phyloP scores from a whole-genome alignment of 2,329 filamentous ascomycete species.

The Cercospora zeina region DNA sequence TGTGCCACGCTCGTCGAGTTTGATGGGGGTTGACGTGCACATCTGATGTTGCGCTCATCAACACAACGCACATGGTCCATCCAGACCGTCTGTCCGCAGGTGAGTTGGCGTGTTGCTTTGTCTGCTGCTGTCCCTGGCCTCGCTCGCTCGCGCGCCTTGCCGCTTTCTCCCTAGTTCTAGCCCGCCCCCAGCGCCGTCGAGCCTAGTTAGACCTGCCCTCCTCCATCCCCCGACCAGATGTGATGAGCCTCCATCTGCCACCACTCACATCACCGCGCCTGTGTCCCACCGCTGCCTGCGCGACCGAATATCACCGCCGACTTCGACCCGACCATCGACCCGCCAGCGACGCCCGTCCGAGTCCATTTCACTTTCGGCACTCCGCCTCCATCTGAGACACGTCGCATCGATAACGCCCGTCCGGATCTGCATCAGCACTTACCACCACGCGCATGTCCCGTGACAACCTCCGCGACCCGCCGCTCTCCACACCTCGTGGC shows the following conservation, averaged over 20 bases:
- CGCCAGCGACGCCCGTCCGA: background rate
- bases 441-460: conserved; percentile 11
- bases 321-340: background rate
- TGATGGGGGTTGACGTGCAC: too few relatives aligned
- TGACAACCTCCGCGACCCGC: conserved; percentile 5
- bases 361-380: conserved; percentile 5
- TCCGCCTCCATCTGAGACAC: conserved; percentile 7
- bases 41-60: too few relatives aligned
- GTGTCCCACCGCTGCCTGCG: background rate
- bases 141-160: background rate
- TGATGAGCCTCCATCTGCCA: background rate
- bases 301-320: background rate
- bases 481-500: conserved; percentile 13
- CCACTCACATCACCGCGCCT: background rate
- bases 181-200: background rate
- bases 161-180: conserved; percentile 3
- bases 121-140: background rate
- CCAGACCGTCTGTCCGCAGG: background rate
- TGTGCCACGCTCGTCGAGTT: background rate
- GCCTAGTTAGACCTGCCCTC: background rate
- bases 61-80: too few relatives aligned
- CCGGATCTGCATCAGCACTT: conserved; percentile 3
- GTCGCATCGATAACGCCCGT: conserved; percentile 21
- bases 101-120: background rate
- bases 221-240: background rate